A percentile compares a stretch with the other conserved stretches of the same genome.
These are phyloP conservation scores for Backusella tuberculispora DNA, from an alignment of 192 early-diverging fungal genomes.

Conservation along the genomic window DNA sequence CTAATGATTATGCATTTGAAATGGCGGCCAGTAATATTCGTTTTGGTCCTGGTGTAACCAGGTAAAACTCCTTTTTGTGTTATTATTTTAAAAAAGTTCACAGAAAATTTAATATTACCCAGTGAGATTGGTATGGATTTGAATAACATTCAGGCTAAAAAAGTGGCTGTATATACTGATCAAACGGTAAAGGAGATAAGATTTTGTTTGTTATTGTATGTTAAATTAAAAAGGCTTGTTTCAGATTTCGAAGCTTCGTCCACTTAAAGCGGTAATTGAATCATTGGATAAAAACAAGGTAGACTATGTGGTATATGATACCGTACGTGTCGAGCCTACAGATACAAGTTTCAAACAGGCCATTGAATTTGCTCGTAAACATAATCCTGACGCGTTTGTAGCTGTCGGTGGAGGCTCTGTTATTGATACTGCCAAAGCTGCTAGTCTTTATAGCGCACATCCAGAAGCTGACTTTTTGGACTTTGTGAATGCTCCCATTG, in stretches of 20 bases:
- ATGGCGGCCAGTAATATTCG: slow-evolving; percentile 91
- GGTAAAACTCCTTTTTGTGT: slow-evolving; percentile 27
- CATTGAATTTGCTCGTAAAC: slow-evolving; percentile 75
- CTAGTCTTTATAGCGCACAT: slow-evolving; percentile 86
- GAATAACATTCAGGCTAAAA: slow-evolving; percentile 76
- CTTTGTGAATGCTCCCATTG: slow-evolving; percentile 94
- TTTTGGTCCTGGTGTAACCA: slow-evolving; percentile 82
- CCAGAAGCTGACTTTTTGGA: slow-evolving; percentile 85
- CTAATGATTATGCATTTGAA: slow-evolving; percentile 76
- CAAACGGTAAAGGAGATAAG: slow-evolving; percentile 53
- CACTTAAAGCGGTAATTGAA: slow-evolving; percentile 74
- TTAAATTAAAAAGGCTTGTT: not conserved
- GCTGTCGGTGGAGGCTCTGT: slow-evolving; percentile 92
- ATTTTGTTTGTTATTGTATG: slow-evolving; percentile 10
- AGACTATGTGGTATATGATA: slow-evolving; percentile 73
- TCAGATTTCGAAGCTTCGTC: slow-evolving; percentile 70
- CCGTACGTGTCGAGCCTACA: slow-evolving; percentile 86
- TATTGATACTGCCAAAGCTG: slow-evolving; percentile 92
- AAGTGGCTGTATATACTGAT: slow-evolving; percentile 87
- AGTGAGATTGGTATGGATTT: slow-evolving; percentile 86
- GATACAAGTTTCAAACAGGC: slow-evolving; percentile 82
- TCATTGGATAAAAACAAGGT: slow-evolving; percentile 74
- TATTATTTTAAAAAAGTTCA: not conserved
- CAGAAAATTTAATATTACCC: not conserved
- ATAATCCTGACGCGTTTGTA: slow-evolving; percentile 82